Base-by-base conservation (phyloP, 345 rosid genomes). In the Cochlearia excelsa region DNA sequence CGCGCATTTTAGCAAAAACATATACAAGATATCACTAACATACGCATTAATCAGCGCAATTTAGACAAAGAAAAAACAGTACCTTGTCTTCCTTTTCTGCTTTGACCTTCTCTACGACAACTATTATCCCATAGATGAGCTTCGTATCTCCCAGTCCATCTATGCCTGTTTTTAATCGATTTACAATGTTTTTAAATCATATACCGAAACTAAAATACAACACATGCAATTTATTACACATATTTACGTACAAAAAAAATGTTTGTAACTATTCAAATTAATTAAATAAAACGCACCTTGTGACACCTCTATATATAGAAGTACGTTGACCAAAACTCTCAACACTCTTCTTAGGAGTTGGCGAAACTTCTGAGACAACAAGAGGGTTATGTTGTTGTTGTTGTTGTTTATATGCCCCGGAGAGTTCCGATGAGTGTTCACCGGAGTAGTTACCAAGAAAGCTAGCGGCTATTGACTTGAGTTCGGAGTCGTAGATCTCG, bases 41-140 rank as follows among this genome's bases (percentile, higher is more conserved):
- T 10, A n/a, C 57, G 6, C 48, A 48, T 28, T 47, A 26, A 4
- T 0, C 3, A 10, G 67, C 65, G 77, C 71, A 70, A 34, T 65
- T 48, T 69, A 69, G 70, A 37, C 26, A 28, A 58, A 69, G 70
- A 37, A 16, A 28, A 58, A 23, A 10, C 3, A 7, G 50, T 78
- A 89, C 97, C 97, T 86, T 89, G 97, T 66, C 97, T 81, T 54
- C 97, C 97, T 68, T 86, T 86, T 63, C 97, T 84, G 42, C 91
- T 82, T 49, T 89, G 95, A 26, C 97, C 97, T 84, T 86, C 95
- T 66, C 97, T 84, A 77, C 89, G 76, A 69, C 95, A 86, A 63
- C 97, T 89, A 67, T 86, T 89, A 66, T 89, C 97, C 95, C 96
- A 88, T 67, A 88, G 75, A 75, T 88, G 96, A 70, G 96, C 96